phyloP scores from a whole-genome alignment of 139 green algal genomes.

The Eudorina sp. region DNA sequence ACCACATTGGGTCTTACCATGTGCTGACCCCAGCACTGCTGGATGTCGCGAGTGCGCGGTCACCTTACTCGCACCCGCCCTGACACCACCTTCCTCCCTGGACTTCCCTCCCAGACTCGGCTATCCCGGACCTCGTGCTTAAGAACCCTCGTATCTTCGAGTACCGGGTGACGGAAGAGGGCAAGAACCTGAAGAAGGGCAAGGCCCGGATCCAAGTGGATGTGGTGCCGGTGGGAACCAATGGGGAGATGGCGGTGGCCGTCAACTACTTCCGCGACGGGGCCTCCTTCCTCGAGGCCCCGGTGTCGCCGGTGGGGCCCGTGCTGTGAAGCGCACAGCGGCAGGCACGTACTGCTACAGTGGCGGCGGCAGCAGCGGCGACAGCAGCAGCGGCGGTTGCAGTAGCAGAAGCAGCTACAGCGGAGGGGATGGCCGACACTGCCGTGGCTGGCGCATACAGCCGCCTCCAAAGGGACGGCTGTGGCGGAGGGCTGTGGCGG shows the following conservation, averaged over 20 bases:
- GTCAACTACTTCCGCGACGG: constrained; percentile 76
- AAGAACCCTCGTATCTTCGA: constrained; percentile 77
- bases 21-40: too few species aligned
- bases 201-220: constrained; percentile 76
- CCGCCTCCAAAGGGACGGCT: too few species aligned
- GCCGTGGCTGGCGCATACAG: too few species aligned
- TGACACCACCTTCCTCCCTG: not conserved
- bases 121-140: constrained; percentile 67
- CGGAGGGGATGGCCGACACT: too few species aligned
- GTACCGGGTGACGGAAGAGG: constrained; percentile 62
- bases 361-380: not conserved
- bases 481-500: too few species aligned
- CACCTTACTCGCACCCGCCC: not conserved
- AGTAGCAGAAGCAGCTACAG: too few species aligned
- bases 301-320: constrained; percentile 63
- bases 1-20: too few species aligned
- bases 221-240: constrained; percentile 55
- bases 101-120: constrained; percentile 34
- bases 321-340: too few species aligned
- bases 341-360: too few species aligned
- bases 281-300: constrained; percentile 63
- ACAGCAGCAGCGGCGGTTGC: too few species aligned
- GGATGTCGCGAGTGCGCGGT: too few species aligned
- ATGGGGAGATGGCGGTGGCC: constrained; percentile 39
- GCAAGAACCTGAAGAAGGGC: constrained; percentile 60